Conservation (phyloP, 768 basidiomycete genomes). For the Kwoniella pini region DNA sequence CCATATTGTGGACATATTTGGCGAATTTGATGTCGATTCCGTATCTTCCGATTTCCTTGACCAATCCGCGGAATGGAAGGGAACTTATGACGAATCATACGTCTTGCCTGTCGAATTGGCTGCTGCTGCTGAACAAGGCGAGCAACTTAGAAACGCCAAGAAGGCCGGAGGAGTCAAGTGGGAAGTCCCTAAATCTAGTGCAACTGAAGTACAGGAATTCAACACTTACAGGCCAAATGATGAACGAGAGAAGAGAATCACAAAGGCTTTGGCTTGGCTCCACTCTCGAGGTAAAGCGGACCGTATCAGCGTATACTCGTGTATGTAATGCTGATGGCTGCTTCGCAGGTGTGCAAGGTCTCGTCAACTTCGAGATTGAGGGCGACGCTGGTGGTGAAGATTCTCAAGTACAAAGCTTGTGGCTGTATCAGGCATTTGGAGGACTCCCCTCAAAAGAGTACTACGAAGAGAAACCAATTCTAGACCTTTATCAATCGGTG, state of each 20-base stretch:
- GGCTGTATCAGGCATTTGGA: constrained; percentile 77
- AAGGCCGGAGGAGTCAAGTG: constrained; percentile 2
- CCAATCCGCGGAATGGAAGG: constrained; percentile 35
- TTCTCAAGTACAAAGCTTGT: constrained; percentile 79
- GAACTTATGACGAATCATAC: constrained; percentile 36
- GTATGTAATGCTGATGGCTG: constrained; percentile 15
- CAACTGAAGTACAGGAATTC: constrained; percentile 5
- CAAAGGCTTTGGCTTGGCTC: constrained; percentile 77
- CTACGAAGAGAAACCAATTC: constrained; percentile 72
- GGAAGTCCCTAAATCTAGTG: not conserved
- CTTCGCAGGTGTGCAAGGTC: constrained; percentile 66
- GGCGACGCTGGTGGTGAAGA: constrained; percentile 79
- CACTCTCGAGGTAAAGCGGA: constrained; percentile 72
- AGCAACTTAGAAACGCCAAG: constrained; percentile 16
- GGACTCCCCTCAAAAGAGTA: constrained; percentile 95
- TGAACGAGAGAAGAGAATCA: constrained; percentile 61
- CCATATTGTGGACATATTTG: constrained; percentile 58
- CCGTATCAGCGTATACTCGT: too few species aligned
- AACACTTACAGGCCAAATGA: constrained; percentile 9
- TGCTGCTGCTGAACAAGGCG: constrained; percentile 14
- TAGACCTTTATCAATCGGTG: constrained; percentile 70
- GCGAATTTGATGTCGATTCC: constrained; percentile 40
- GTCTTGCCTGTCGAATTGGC: constrained; percentile 33
- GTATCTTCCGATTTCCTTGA: constrained; percentile 8
- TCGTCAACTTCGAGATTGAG: constrained; percentile 81